phyloP scores from a whole-genome alignment of 129 eudicot species.

The Chrysanthemum makinoi region DNA sequence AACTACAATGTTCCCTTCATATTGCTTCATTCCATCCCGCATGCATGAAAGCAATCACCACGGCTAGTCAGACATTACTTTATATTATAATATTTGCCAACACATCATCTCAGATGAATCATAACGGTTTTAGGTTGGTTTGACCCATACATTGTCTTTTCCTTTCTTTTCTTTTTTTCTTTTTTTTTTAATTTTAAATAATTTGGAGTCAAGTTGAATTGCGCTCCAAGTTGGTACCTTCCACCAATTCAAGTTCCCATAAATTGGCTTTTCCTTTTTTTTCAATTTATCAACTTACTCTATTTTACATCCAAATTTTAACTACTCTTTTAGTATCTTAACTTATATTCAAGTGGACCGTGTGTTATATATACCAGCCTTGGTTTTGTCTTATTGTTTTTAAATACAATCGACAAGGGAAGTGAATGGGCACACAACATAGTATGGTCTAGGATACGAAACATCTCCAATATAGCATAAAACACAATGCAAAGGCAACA shows the following conservation, averaged over 20 bases:
- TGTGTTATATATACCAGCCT: background rate
- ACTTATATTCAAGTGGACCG: background rate
- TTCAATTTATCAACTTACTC: background rate
- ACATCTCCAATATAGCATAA: too few species aligned
- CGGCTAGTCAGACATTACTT: too few species aligned
- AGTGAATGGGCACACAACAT: conserved; percentile 1
- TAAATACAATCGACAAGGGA: background rate
- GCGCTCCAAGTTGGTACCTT: conserved; percentile 2
- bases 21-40: too few species aligned
- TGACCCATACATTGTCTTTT: too few species aligned
- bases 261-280: conserved; percentile 16
- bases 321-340: conserved; percentile 11
- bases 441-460: background rate
- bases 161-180: too few species aligned
- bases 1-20: too few species aligned
- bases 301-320: background rate
- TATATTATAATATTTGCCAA: too few species aligned
- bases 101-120: too few species aligned
- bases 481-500: too few species aligned
- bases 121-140: too few species aligned
- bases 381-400: background rate
- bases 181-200: too few species aligned
- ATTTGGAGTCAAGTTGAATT: background rate
- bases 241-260: conserved; percentile 27
- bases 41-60: too few species aligned